These are phyloP conservation scores for Puccinia sorghi DNA, from an alignment of 1,284 basidiomycete genomes.

Conservation along the genomic window DNA sequence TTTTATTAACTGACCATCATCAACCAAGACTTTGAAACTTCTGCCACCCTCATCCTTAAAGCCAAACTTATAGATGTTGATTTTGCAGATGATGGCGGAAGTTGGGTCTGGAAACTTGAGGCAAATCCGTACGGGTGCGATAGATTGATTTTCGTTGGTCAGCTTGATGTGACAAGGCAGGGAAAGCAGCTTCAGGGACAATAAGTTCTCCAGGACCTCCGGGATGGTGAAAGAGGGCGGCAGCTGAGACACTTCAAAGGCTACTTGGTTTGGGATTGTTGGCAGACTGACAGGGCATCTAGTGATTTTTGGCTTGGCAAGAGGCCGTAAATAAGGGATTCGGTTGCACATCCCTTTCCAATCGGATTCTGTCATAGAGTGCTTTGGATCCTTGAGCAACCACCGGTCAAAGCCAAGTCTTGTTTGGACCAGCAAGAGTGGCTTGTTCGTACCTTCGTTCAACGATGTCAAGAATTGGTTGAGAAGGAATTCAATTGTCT, in stretches of 20 bases:
- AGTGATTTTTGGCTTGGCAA: background rate
- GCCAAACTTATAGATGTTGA: slow-evolving; percentile 4
- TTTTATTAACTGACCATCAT: background rate
- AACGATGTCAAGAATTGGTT: background rate
- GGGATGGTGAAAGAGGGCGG: background rate
- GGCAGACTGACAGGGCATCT: background rate
- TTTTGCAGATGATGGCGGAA: slow-evolving; percentile 6
- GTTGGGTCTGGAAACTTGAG: background rate
- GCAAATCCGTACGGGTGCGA: background rate
- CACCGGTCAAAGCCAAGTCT: slow-evolving; percentile 2
- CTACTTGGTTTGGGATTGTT: background rate
- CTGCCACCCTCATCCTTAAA: background rate
- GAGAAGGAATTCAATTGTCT: background rate
- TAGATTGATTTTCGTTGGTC: slow-evolving; percentile 1
- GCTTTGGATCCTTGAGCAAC: background rate
- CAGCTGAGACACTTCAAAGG: slow-evolving; percentile 7
- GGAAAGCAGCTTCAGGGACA: background rate
- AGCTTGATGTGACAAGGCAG: background rate
- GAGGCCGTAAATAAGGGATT: background rate
- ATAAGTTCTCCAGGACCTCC: background rate
- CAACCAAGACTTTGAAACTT: background rate
- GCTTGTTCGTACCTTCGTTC: background rate
- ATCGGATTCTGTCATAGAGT: background rate
- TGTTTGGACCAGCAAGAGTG: background rate
- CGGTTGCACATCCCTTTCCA: background rate